These are phyloP conservation scores for Zymoseptoria passerinii DNA, from an alignment of 2,329 filamentous ascomycete genomes.

Conservation along the genomic window DNA sequence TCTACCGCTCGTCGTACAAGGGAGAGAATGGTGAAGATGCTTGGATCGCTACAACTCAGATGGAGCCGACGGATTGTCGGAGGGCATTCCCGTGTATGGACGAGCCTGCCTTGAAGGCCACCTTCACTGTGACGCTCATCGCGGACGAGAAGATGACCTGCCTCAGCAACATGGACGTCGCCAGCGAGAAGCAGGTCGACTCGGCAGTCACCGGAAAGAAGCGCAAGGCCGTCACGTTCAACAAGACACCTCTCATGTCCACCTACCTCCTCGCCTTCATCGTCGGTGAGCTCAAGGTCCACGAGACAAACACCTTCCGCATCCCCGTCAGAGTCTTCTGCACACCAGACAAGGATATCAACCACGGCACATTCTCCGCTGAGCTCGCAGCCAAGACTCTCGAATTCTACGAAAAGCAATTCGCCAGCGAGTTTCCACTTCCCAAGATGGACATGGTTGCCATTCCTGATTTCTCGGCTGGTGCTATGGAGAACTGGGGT, in stretches of 20 bases:
- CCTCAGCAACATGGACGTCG: conserved; percentile 94
- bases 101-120: conserved; percentile 86
- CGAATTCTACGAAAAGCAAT: conserved; percentile 91
- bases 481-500: conserved; percentile 99
- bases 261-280: conserved; percentile 94
- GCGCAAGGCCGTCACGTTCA: conserved; percentile 86
- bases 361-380: conserved; percentile 83
- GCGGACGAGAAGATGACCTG: conserved; percentile 87
- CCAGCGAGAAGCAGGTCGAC: conserved; percentile 63
- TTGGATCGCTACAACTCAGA: conserved; percentile 84
- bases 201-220: conserved; percentile 54
- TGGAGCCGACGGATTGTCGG: conserved; percentile 91
- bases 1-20: conserved; percentile 94
- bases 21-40: conserved; percentile 67
- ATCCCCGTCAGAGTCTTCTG: conserved; percentile 91
- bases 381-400: conserved; percentile 83
- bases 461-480: conserved; percentile 89
- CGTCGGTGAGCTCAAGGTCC: conserved; percentile 85
- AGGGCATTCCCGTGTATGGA: conserved; percentile 95
- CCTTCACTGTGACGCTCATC: conserved; percentile 83
- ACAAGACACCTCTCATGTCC: conserved; percentile 87
- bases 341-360: conserved; percentile 79
- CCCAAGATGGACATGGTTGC: conserved; percentile 97
- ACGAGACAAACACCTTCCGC: conserved; percentile 85
- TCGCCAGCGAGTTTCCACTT: conserved; percentile 75